A percentile compares a stretch with the other conserved stretches of the same genome.
These are phyloP conservation scores for Globisporangium polare DNA, from an alignment of 352 stramenopile species.

Conservation along the genomic window DNA sequence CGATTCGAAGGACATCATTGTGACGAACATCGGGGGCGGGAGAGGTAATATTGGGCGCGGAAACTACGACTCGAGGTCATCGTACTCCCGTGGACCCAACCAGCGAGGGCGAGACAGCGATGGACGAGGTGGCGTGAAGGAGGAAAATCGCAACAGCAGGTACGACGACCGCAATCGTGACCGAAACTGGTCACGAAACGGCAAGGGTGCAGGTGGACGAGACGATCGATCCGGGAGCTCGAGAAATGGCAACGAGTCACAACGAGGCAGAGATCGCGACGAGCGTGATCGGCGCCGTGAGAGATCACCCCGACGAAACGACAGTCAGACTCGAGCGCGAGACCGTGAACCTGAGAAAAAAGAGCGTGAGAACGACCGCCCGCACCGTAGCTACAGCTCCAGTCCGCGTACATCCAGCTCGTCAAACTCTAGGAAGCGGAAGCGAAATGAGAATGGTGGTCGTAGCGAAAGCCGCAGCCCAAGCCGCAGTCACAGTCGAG, in stretches of 20 bases:
- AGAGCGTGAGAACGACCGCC: conserved; percentile 24
- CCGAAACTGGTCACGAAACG: conserved; percentile 11
- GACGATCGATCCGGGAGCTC: conserved; percentile 15
- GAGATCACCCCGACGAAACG: conserved; percentile 11
- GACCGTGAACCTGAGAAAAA: conserved; percentile 26
- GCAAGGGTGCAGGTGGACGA: conserved; percentile 9
- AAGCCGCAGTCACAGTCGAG: conserved; percentile 41
- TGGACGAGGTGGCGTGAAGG: conserved; percentile 10
- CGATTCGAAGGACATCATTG: conserved; percentile 49
- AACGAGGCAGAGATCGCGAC: conserved; percentile 10
- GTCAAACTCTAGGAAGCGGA: conserved; percentile 36
- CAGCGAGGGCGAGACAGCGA: conserved; percentile 13
- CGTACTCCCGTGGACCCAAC: conserved; percentile 14
- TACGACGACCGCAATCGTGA: conserved; percentile 25
- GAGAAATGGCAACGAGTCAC: conserved; percentile 10
- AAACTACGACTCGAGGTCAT: conserved; percentile 7
- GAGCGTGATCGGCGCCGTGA: conserved; percentile 14
- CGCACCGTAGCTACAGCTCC: conserved; percentile 33
- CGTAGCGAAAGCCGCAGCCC: conserved; percentile 35
- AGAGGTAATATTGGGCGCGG: neutral
- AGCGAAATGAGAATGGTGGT: conserved; percentile 27
- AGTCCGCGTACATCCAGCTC: conserved; percentile 24
- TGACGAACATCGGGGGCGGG: conserved; percentile 24
- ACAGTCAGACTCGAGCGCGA: conserved; percentile 21
- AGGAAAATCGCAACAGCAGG: conserved; percentile 14